Base-by-base conservation (phyloP, 495 filamentous ascomycete species). In the Corynascus novoguineensis region DNA sequence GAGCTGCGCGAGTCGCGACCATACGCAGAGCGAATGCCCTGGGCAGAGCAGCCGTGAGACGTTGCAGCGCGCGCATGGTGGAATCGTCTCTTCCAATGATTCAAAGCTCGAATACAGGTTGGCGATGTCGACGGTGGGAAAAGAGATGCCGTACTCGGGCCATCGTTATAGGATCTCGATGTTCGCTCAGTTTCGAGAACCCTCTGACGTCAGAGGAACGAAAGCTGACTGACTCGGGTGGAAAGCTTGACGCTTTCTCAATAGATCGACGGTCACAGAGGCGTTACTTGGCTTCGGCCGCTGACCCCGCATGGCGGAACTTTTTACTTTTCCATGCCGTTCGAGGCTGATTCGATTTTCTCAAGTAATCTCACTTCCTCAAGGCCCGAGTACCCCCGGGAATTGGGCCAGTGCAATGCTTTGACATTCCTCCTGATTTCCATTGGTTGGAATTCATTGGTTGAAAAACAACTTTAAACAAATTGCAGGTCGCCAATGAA, bases 241-340 rank as follows among this genome's bases (percentile, higher is more conserved):
- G 44, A 15, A 28, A 25, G 29, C n/a, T 14, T 21, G 10, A 3
- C 47, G 29, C 25, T 27, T 1, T 0, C n/a, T 19, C 21, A 31
- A 12, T 35, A 19, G 47, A 50, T 49, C 19, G 31, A 22, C 28
- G n/a, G 29, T 35, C 29, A 50, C 34, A 34, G 47, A 22, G 17
- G 47, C 29, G 47, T 35, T 31, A 35, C 31, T 3, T 1, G 15
- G 31, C 47, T 35, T 6, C 3, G 28, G 1, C 19, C 47, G 14
- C 17, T 17, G 10, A 48, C 45, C 45, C 45, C 45, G 45, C 45
- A 28, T 48, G 25, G 45, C 25, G 45, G 45, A n/a, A n/a, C n/a
- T 19, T n/a, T 1, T 31, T 28, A 7, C 21, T 17, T 14, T 28
- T n/a, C n/a, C n/a, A n/a, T n/a, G n/a, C n/a, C n/a, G n/a, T n/a